Evolutionary conservation across 139 green algal species (phyloP), one percentile per base, ranked within the genome.

Genomic region (Desmodesmus armatus): DNA sequence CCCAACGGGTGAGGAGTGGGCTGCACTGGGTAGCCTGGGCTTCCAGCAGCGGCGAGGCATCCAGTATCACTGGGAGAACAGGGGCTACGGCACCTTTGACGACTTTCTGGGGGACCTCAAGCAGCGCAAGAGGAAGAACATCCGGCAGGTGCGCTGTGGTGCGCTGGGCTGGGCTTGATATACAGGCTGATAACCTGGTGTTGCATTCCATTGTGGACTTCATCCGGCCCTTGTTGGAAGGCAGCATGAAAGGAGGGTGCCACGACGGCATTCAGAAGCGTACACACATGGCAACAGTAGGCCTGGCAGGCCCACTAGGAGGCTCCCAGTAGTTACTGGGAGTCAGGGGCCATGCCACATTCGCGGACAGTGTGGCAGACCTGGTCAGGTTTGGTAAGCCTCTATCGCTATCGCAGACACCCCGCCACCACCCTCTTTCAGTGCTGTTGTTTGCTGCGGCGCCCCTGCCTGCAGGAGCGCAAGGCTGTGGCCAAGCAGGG

Each of bases 91-190:
- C 5, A 91, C 73, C 41, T 98, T 98, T 89, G 93, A 98, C 0
- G 91, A 94, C 62, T 98, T 98, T 70, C 91, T 98, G 60, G 87
- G 80, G 27, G 92, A 90, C 17, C 86, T 99, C 43, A 94, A 93
- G 84, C 95, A 98, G 88, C 91, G 75, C 83, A 96, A 94, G 83
- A 89, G 96, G 21, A 99, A 99, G 89, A 94, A 67, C 80, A 96
- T 99, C 40, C 91, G 95, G 0, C 94, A 99, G 94, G 94, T 95
- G 39, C 27, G 82, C n/a, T n/a, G n/a, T n/a, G n/a, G n/a, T n/a
- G n/a, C 2, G 31, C 31, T 71, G 62, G 62, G 3, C 39, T 71
- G 21, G 25, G 29, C 5, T 7, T 17, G 21, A 67, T 3, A 23
- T 35, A 37, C 35, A 27, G 3, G 13, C n/a, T 37, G 17, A 67